These are phyloP conservation scores for Brassica napus DNA, from an alignment of 345 rosid genomes.

Conservation along the genomic window DNA sequence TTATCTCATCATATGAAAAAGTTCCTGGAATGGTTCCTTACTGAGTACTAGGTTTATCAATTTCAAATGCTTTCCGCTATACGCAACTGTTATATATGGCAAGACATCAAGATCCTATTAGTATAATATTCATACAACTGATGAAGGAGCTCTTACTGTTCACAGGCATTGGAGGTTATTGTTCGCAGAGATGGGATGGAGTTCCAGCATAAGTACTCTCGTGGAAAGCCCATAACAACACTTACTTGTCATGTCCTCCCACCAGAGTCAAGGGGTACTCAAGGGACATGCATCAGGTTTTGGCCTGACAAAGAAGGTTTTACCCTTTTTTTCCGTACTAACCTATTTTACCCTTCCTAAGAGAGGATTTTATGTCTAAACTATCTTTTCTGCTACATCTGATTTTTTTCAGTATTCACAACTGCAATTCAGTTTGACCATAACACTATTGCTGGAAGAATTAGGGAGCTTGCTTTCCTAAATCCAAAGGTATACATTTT, in stretches of 20 bases:
- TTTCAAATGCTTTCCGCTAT: not conserved
- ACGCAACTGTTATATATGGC: conserved; percentile 1
- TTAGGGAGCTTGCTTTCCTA: conserved; percentile 91
- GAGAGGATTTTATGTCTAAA: conserved; percentile 17
- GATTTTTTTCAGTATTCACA: conserved; percentile 64
- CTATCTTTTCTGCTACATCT: conserved; percentile 8
- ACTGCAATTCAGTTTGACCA: conserved; percentile 83
- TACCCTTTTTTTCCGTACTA: not conserved
- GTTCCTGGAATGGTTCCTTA: not conserved
- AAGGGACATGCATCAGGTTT: conserved; percentile 78
- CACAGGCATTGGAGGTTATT: conserved; percentile 73
- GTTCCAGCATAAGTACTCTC: conserved; percentile 77
- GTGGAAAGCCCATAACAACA: conserved; percentile 76
- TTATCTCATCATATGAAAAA: conserved; percentile 6
- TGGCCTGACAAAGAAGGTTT: conserved; percentile 98
- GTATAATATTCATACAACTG: conserved; percentile 1
- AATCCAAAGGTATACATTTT: conserved; percentile 75
- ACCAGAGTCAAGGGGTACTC: conserved; percentile 55
- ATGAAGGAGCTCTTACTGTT: conserved; percentile 16
- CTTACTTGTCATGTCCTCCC: conserved; percentile 61
- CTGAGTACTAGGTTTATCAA: not conserved
- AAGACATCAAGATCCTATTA: not conserved
- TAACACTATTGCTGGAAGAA: conserved; percentile 77
- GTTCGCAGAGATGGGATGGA: conserved; percentile 92
- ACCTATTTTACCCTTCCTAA: conserved; percentile 6